These are phyloP conservation scores for Pythium phragmitis DNA, from an alignment of 352 stramenopile genomes.

Conservation along the genomic window DNA sequence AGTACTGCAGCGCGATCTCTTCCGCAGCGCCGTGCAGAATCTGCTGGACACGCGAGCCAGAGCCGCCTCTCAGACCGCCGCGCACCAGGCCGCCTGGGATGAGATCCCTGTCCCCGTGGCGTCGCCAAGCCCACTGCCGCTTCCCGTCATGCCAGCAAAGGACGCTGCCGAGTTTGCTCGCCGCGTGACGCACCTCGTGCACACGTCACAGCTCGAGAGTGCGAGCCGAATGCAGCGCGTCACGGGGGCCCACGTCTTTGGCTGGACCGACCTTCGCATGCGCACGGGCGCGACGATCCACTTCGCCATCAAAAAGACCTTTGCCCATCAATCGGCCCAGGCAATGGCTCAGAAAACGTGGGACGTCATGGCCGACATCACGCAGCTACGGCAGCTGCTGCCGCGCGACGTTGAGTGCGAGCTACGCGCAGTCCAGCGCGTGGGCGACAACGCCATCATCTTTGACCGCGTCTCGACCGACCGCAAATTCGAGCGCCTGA, in stretches of 20 bases:
- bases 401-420: conserved; percentile 38
- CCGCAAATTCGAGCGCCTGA: conserved; percentile 23
- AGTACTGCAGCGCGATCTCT: conserved; percentile 47
- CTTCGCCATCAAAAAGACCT: conserved; percentile 48
- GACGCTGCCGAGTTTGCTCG: conserved; percentile 32
- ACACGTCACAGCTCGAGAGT: conserved; percentile 34
- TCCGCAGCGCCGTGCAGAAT: conserved; percentile 52
- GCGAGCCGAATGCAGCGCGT: conserved; percentile 29
- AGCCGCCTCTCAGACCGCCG: too few species aligned
- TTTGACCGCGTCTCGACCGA: conserved; percentile 51
- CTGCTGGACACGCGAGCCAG: conserved; percentile 44
- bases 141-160: conserved; percentile 26
- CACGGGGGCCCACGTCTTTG: conserved; percentile 37
- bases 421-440: conserved; percentile 42
- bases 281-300: conserved; percentile 41
- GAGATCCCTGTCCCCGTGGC: too few species aligned
- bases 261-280: conserved; percentile 49
- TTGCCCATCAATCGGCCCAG: conserved; percentile 29
- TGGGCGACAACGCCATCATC: conserved; percentile 42
- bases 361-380: conserved; percentile 38
- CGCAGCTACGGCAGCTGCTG: conserved; percentile 35
- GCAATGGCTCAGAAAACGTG: conserved; percentile 38
- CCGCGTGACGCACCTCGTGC: conserved; percentile 35
- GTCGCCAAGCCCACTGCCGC: neutral
- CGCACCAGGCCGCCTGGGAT: neutral